phyloP scores from a whole-genome alignment of 768 basidiomycete genomes.

The Suillus sp. region DNA sequence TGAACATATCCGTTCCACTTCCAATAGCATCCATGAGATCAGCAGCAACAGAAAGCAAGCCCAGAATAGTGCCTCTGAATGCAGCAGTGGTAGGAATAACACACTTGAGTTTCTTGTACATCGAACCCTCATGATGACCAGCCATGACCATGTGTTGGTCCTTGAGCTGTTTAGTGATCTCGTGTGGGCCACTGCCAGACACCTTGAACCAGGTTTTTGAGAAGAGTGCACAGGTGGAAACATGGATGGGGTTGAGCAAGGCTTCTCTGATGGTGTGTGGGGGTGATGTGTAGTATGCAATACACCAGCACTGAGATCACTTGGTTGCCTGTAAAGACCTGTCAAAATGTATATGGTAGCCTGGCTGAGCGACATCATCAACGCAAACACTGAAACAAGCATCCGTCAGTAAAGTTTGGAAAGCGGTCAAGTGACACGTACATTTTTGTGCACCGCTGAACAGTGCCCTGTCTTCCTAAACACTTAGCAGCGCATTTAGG shows the following conservation, averaged over 20 bases:
- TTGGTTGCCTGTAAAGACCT: constrained; percentile 94
- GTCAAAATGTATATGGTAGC: constrained; percentile 97
- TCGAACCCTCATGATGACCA: no score
- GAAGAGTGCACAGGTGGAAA: constrained; percentile 93
- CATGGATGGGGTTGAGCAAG: constrained; percentile 90
- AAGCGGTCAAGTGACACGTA: constrained; percentile 41
- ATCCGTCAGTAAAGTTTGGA: constrained; percentile 1
- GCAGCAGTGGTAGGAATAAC: no score
- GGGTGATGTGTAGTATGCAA: constrained; percentile 97
- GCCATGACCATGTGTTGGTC: constrained; percentile 97
- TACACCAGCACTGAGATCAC: no score
- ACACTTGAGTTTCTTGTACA: no score
- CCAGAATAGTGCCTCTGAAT: no score
- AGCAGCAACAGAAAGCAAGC: no score
- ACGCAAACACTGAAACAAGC: constrained; percentile 75
- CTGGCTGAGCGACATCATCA: no score
- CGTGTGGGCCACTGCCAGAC: constrained; percentile 92
- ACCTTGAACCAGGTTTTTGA: constrained; percentile 99
- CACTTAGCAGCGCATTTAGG: no score
- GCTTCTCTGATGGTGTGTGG: constrained; percentile 92
- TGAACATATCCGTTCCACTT: no score
- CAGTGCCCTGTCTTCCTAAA: constrained; percentile 95
- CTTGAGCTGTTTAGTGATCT: constrained; percentile 97
- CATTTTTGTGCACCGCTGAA: constrained; percentile 99
- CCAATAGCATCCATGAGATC: no score